Percentiles rank a stretch among this genome's conserved stretches.
Conservation (phyloP, 169 alveolate species). For the Plasmodium vinckei region DNA sequence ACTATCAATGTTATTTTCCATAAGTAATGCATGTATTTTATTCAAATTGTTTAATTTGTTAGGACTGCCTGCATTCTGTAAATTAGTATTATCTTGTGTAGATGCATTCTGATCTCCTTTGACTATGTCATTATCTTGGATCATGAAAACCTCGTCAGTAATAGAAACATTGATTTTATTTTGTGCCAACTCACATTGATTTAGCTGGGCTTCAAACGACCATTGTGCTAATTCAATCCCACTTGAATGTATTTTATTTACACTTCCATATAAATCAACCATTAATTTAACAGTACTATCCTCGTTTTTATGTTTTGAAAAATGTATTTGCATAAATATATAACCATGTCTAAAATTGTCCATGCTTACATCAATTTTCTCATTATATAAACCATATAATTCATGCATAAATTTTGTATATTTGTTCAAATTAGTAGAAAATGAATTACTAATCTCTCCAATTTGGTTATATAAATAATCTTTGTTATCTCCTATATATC, state of each 20-base stretch:
- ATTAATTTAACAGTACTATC: not conserved
- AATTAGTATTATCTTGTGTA: too few species aligned
- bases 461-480: conserved; percentile 11
- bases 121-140: too few species aligned
- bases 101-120: too few species aligned
- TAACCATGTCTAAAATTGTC: conserved; percentile 27
- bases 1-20: conserved; percentile 14
- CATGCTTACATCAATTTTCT: conserved; percentile 3
- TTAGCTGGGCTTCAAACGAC: too few species aligned
- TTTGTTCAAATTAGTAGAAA: not conserved
- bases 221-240: not conserved
- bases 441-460: not conserved
- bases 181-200: too few species aligned
- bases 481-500: not conserved
- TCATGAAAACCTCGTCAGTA: too few species aligned
- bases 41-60: not conserved
- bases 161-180: too few species aligned
- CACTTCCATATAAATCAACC: conserved; percentile 14
- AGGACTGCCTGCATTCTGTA: not conserved
- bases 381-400: conserved; percentile 20
- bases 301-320: conserved; percentile 4
- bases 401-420: not conserved
- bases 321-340: not conserved
- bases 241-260: not conserved
- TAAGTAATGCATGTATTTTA: not conserved